Evolutionary conservation across 441 rosid genomes (phyloP).

Genomic region (Biscutella auriculata): DNA sequence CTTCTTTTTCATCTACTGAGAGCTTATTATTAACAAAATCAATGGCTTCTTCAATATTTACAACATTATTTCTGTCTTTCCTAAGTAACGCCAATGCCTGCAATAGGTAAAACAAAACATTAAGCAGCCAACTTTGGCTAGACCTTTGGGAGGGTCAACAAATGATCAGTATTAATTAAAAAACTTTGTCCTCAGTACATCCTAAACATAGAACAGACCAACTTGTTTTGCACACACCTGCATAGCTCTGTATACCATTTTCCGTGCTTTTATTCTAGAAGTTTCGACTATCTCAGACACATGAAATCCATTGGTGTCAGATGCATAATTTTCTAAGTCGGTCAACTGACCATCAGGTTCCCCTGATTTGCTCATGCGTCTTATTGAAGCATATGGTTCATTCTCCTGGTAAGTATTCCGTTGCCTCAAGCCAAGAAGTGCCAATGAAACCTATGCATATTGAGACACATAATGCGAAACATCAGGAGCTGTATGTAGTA

Average conservation of each 20-base stretch:
- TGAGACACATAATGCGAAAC: slow-evolving; percentile 3
- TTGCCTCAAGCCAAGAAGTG: slow-evolving; percentile 43
- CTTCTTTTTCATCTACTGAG: slow-evolving; percentile 25
- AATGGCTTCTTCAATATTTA: slow-evolving; percentile 47
- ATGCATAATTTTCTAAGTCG: slow-evolving; percentile 23
- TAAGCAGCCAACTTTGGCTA: not conserved
- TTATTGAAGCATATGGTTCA: slow-evolving; percentile 17
- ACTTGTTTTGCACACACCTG: slow-evolving; percentile 26
- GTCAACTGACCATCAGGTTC: slow-evolving; percentile 27
- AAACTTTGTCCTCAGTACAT: not conserved
- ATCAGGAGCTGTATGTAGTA: slow-evolving; percentile 8
- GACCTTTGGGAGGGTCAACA: not conserved
- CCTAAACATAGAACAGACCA: not conserved
- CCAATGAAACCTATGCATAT: slow-evolving; percentile 39
- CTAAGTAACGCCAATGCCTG: slow-evolving; percentile 36
- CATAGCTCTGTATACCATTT: slow-evolving; percentile 41
- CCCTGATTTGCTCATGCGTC: slow-evolving; percentile 16
- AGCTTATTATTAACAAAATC: slow-evolving; percentile 62
- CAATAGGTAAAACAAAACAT: slow-evolving; percentile 3
- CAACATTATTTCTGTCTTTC: slow-evolving; percentile 23
- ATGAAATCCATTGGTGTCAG: slow-evolving; percentile 28
- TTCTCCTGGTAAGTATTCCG: slow-evolving; percentile 46
- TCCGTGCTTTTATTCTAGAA: slow-evolving; percentile 38
- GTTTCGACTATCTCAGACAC: slow-evolving; percentile 45
- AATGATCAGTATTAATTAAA: not conserved